A percentile compares a stretch with the other conserved stretches of the same genome.
Evolutionary conservation across 768 basidiomycete genomes (phyloP).

Genomic region (Boletus subcaerulescens): DNA sequence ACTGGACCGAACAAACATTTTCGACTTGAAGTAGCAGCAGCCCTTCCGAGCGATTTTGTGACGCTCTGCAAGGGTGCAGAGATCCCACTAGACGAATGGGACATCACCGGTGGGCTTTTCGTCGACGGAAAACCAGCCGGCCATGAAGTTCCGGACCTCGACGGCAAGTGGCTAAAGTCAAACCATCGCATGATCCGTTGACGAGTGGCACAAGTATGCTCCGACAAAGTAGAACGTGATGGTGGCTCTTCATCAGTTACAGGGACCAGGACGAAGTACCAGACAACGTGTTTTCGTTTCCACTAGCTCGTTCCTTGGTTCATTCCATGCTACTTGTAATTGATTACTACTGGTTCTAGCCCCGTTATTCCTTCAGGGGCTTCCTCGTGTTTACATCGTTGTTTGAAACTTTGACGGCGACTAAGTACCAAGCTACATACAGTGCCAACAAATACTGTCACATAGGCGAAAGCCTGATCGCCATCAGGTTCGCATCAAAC

Average conservation of each 20-base stretch:
- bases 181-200: conserved; percentile 12
- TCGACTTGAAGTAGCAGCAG: conserved; percentile 52
- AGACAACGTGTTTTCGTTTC: conserved; percentile 18
- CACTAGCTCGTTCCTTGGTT: conserved; percentile 8
- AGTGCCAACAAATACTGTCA: conserved; percentile 13
- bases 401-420: conserved; percentile 14
- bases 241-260: conserved; percentile 1
- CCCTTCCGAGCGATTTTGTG: conserved; percentile 55
- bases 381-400: conserved; percentile 30
- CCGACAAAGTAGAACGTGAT: not conserved
- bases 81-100: conserved; percentile 38
- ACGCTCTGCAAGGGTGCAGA: conserved; percentile 45
- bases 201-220: conserved; percentile 3
- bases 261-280: conserved; percentile 5
- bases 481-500: conserved; percentile 11
- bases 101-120: conserved; percentile 45
- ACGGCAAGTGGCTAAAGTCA: conserved; percentile 35
- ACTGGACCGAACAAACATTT: conserved; percentile 46
- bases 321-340: conserved; percentile 12
- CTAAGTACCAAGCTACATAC: conserved; percentile 19
- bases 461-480: conserved; percentile 6
- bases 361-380: conserved; percentile 18
- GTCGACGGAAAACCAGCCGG: conserved; percentile 41
- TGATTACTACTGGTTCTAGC: conserved; percentile 19
- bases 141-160: conserved; percentile 36